Conservation (phyloP, 805 yeast species). For the Monosporozyma aquatica region DNA sequence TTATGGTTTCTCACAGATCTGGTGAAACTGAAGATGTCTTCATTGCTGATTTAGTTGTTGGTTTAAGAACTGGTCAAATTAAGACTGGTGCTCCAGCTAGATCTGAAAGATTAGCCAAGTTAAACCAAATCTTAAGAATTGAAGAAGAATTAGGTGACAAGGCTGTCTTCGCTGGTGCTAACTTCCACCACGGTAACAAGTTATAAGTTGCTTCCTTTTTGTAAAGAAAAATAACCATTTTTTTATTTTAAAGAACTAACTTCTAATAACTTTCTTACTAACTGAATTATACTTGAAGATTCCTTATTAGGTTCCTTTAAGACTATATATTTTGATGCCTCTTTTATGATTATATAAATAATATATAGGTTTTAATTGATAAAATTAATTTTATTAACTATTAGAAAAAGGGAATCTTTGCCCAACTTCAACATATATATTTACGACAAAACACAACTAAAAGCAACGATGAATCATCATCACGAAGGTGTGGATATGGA, state of each 20-base stretch:
- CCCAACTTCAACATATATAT: too few relatives aligned
- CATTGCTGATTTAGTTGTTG: slow-evolving; percentile 96
- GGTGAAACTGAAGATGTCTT: slow-evolving; percentile 99
- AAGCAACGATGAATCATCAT: not conserved
- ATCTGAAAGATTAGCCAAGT: slow-evolving; percentile 98
- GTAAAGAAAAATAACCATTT: not conserved
- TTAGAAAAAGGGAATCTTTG: too few relatives aligned
- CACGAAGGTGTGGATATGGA: slow-evolving; percentile 2
- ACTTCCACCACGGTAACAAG: slow-evolving; percentile 58
- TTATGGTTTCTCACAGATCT: slow-evolving; percentile 99
- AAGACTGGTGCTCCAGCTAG: slow-evolving; percentile 99
- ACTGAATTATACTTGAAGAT: not conserved
- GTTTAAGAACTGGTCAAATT: slow-evolving; percentile 97
- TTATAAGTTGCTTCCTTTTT: slow-evolving; percentile 21
- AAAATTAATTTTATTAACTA: slow-evolving; percentile 6
- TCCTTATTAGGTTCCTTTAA: not conserved
- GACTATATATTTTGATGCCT: slow-evolving; percentile 8
- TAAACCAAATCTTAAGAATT: slow-evolving; percentile 95
- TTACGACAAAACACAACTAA: too few relatives aligned
- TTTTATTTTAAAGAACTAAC: slow-evolving; percentile 1
- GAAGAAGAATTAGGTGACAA: slow-evolving; percentile 98
- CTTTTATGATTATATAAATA: slow-evolving; percentile 6
- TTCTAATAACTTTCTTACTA: slow-evolving; percentile 1
- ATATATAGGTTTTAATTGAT: slow-evolving; percentile 15
- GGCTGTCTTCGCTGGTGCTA: slow-evolving; percentile 89